Base-by-base conservation (phyloP, 208 protist genomes). In the Plasmodiophora brassicae region DNA sequence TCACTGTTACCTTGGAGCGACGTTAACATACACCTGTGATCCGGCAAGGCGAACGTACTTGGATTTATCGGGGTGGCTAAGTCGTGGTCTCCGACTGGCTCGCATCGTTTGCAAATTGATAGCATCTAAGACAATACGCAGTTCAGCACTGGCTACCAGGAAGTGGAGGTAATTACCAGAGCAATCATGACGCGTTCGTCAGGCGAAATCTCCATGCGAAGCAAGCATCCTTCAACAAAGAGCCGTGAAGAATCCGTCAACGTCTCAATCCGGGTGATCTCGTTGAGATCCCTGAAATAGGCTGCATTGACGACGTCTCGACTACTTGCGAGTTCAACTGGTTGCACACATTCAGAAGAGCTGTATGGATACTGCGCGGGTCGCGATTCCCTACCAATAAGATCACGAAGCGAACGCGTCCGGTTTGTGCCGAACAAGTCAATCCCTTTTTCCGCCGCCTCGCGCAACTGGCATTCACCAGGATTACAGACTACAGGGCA, bases 71-170 rank as follows among this genome's bases (percentile, higher is more conserved):
- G 65, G 41, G 65, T 78, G 10, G 20, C 14, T 44, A 78, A 38
- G 41, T 78, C 65, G 20, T 78, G 65, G 65, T 78, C 65, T 5
- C 65, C 65, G n/a, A 78, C 41, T 14, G 65, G 65, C n/a, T 78
- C 65, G n/a, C 5, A 5, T 5, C 65, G 65, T 78, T 78, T 78
- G 65, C 65, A 78, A 5, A 78, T 38, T 38, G 65, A 5, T 14
- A 78, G 5, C 5, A 78, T 8, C 65, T 78, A 38, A 32, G n/a
- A 78, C 20, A n/a, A 32, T 5, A 32, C 41, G 5, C 32, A 57
- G 50, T 28, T 28, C 14, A 57, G 25, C 50, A 57, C 50, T 28
- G 14, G 50, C 14, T 14, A 14, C 50, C 14, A n/a, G n/a, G n/a
- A 57, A 57, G 25, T 28, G 14, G 50, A 78, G 5, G 5, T 78